phyloP scores from a whole-genome alignment of 1,139 yeast genomes.

The Debaryomyces subglobosus region DNA sequence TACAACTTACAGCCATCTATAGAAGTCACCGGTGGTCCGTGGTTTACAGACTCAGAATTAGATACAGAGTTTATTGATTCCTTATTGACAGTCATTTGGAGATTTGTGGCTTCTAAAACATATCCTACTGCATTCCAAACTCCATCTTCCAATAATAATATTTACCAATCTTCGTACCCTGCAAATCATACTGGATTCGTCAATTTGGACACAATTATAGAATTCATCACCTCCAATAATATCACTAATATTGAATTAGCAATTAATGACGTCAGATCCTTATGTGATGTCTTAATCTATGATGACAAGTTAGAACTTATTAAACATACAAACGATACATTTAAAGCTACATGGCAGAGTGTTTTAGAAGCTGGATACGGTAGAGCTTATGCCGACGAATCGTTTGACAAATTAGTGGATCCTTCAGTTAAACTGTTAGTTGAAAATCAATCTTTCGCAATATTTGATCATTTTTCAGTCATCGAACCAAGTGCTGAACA shows the following conservation, averaged over 20 bases:
- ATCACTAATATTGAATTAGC: conserved; percentile 83
- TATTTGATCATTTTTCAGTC: conserved; percentile 40
- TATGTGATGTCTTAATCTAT: conserved; percentile 85
- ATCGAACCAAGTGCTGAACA: conserved; percentile 35
- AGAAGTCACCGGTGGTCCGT: conserved; percentile 98
- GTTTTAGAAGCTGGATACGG: conserved; percentile 66
- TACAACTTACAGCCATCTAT: conserved; percentile 91
- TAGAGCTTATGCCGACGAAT: conserved; percentile 33
- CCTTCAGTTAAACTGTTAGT: conserved; percentile 16
- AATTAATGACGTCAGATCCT: conserved; percentile 70
- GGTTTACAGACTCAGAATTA: conserved; percentile 96
- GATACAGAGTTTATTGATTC: conserved; percentile 93
- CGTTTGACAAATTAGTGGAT: conserved; percentile 15
- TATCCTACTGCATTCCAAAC: conserved; percentile 70
- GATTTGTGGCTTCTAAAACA: conserved; percentile 74
- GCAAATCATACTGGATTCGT: conserved; percentile 67
- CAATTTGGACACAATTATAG: conserved; percentile 69
- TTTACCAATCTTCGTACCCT: conserved; percentile 47
- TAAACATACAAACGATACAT: conserved; percentile 49
- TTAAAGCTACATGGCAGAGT: conserved; percentile 63
- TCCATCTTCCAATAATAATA: conserved; percentile 26
- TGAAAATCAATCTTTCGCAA: conserved; percentile 28
- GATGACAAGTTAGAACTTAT: conserved; percentile 83
- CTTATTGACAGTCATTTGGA: conserved; percentile 82
- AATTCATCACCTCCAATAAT: conserved; percentile 72